phyloP scores from a whole-genome alignment of 2,329 filamentous ascomycete genomes.

The Colletotrichum phormii region DNA sequence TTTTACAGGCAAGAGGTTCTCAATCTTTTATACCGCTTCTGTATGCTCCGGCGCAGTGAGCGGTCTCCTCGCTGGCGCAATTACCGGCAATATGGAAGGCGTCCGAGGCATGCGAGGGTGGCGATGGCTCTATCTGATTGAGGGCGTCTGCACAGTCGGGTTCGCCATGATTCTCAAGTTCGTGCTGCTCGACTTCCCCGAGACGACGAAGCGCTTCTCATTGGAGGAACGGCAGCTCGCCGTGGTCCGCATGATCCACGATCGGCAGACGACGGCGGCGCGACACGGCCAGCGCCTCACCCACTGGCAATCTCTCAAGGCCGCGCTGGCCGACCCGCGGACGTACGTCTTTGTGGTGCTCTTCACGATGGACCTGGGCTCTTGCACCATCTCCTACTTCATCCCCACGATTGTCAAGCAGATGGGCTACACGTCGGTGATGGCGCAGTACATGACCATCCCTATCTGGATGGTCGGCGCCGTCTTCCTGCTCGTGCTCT shows the following conservation, averaged over 20 bases:
- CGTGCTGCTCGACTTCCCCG: constrained; percentile 62
- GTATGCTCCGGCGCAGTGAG: constrained; percentile 63
- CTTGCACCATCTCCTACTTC: constrained; percentile 59
- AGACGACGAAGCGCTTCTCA: constrained; percentile 54
- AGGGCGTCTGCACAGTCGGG: constrained; percentile 47
- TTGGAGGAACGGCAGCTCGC: constrained; percentile 53
- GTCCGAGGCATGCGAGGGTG: constrained; percentile 56
- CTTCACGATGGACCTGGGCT: constrained; percentile 59
- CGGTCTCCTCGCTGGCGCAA: constrained; percentile 57
- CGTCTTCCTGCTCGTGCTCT: constrained; percentile 40
- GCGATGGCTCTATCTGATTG: constrained; percentile 60
- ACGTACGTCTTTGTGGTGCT: constrained; percentile 60
- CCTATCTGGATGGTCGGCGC: constrained; percentile 46
- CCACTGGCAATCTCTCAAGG: constrained; percentile 42
- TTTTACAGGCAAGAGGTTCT: constrained; percentile 61
- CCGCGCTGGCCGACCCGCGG: constrained; percentile 56
- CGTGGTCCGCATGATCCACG: constrained; percentile 48
- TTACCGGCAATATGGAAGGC: constrained; percentile 57
- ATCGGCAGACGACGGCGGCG: constrained; percentile 27
- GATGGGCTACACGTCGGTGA: constrained; percentile 58
- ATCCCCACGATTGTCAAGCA: constrained; percentile 61
- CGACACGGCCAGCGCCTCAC: constrained; percentile 38
- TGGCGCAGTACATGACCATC: constrained; percentile 59
- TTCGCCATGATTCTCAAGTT: constrained; percentile 55
- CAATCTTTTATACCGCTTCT: constrained; percentile 63